Percentiles rank a stretch among this genome's conserved stretches.
These are phyloP conservation scores for Diplodia seriata DNA, from an alignment of 2,329 filamentous ascomycete genomes.

Conservation along the genomic window DNA sequence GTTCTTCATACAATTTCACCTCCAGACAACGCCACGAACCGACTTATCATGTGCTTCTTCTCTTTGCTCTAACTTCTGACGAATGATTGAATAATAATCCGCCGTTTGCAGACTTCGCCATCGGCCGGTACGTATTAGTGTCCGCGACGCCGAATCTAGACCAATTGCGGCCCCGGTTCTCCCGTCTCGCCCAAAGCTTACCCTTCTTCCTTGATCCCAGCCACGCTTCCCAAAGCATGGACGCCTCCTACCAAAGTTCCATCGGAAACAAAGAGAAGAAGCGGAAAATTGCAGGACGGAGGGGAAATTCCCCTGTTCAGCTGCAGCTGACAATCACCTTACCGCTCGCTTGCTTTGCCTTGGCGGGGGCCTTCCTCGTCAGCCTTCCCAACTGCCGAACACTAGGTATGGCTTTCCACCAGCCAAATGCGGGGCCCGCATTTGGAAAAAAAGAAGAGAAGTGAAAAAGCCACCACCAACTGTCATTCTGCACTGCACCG, in stretches of 20 bases:
- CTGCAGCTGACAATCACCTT: neutral
- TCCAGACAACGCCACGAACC: conserved; percentile 2
- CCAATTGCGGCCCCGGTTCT: neutral
- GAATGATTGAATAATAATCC: no score
- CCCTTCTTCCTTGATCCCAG: neutral
- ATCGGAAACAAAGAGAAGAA: neutral
- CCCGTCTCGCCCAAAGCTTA: neutral
- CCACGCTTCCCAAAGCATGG: neutral
- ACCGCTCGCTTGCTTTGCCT: neutral
- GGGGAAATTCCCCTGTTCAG: neutral
- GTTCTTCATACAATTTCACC: neutral
- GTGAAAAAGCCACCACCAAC: neutral
- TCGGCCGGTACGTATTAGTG: neutral
- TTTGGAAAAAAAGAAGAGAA: neutral
- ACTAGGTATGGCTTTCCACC: neutral
- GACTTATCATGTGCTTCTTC: neutral
- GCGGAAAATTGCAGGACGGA: neutral
- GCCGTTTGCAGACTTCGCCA: neutral
- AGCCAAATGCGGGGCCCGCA: neutral
- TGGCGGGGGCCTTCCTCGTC: no score
- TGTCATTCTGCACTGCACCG: neutral
- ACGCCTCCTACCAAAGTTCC: neutral
- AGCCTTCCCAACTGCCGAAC: neutral
- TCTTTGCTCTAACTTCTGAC: neutral
- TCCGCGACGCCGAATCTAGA: neutral